phyloP scores from a whole-genome alignment of 2,329 filamentous ascomycete genomes.

The Botryotinia convoluta region DNA sequence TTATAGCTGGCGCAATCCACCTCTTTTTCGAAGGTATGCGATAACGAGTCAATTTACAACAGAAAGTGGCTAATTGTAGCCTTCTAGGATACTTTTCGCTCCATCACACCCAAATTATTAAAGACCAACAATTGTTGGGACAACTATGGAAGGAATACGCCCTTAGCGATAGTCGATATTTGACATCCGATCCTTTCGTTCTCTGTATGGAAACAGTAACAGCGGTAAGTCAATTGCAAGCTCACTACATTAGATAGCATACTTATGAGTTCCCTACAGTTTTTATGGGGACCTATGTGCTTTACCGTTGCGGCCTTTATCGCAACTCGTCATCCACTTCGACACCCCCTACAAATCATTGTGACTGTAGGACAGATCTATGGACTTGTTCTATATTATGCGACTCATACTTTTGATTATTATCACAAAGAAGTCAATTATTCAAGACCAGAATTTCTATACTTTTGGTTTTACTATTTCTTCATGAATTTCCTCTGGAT shows the following conservation, averaged over 20 bases:
- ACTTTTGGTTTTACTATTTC: slow-evolving; percentile 63
- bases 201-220: slow-evolving; percentile 56
- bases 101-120: slow-evolving; percentile 45
- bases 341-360: slow-evolving; percentile 50
- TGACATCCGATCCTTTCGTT: slow-evolving; percentile 52
- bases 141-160: slow-evolving; percentile 60
- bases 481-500: slow-evolving; percentile 63
- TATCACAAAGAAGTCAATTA: slow-evolving; percentile 49
- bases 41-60: neutral
- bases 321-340: slow-evolving; percentile 43
- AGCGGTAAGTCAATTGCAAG: slow-evolving; percentile 38
- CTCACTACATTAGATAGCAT: neutral
- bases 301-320: slow-evolving; percentile 49
- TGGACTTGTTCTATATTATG: slow-evolving; percentile 62
- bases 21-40: slow-evolving; percentile 39
- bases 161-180: slow-evolving; percentile 55
- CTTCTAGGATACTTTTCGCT: slow-evolving; percentile 46
- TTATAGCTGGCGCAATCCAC: slow-evolving; percentile 36
- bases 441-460: slow-evolving; percentile 57
- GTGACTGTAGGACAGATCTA: slow-evolving; percentile 43
- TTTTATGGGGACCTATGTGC: slow-evolving; percentile 59
- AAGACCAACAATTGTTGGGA: slow-evolving; percentile 46
- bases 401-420: slow-evolving; percentile 54
- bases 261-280: slow-evolving; percentile 36
- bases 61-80: neutral